Conservation (phyloP, 129 eudicot species). For the Sambucus nigra region DNA sequence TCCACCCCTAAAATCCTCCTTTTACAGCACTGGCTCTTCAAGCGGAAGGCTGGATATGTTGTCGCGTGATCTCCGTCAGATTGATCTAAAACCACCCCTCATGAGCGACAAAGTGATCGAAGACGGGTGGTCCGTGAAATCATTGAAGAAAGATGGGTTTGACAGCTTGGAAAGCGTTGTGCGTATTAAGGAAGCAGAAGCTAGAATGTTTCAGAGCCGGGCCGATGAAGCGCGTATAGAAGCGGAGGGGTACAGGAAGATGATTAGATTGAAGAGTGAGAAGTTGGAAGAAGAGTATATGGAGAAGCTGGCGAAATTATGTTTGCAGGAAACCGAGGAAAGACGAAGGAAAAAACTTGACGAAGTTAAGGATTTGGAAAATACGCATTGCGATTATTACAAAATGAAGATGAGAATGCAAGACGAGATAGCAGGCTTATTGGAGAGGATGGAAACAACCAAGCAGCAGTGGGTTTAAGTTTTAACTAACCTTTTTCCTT, state of each 20-base stretch:
- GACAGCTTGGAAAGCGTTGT: conserved; percentile 78
- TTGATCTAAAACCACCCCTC: conserved; percentile 18
- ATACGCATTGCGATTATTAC: conserved; percentile 63
- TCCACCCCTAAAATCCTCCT: conserved; percentile 28
- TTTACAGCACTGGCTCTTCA: conserved; percentile 40
- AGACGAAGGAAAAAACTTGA: conserved; percentile 49
- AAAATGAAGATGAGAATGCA: conserved; percentile 90
- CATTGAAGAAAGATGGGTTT: conserved; percentile 42
- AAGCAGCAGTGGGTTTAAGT: conserved; percentile 66
- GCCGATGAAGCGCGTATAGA: conserved; percentile 82
- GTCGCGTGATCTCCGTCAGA: conserved; percentile 28
- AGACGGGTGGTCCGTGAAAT: conserved; percentile 79
- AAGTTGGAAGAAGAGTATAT: conserved; percentile 71
- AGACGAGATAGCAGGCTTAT: conserved; percentile 67
- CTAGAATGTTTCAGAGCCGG: conserved; percentile 67
- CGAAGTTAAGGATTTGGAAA: conserved; percentile 57
- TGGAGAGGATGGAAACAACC: conserved; percentile 85
- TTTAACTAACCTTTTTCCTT: conserved; percentile 13
- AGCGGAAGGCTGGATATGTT: conserved; percentile 18
- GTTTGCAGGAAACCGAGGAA: conserved; percentile 64
- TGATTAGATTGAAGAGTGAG: conserved; percentile 48
- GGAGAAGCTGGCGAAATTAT: conserved; percentile 43
- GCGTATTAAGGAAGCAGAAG: conserved; percentile 72
- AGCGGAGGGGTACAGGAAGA: conserved; percentile 45
- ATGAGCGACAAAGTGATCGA: conserved; percentile 36